phyloP scores from a whole-genome alignment of 2,329 filamentous ascomycete genomes.

The Acrocalymma vagum region DNA sequence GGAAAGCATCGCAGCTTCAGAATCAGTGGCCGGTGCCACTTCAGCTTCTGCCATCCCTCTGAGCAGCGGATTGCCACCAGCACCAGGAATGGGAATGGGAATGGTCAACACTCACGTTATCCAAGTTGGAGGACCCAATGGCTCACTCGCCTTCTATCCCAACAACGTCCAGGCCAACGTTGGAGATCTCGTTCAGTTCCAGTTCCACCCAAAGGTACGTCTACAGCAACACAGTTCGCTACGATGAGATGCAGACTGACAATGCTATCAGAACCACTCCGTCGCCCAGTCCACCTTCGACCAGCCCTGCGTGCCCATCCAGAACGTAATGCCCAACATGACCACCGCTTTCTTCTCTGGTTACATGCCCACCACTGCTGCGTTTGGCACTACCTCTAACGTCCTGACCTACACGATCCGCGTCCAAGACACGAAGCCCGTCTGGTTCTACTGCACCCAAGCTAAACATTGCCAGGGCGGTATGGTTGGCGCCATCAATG shows the following conservation, averaged over 20 bases:
- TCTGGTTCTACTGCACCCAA: conserved; percentile 84
- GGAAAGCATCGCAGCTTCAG: conserved; percentile 24
- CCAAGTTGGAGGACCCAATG: conserved; percentile 65
- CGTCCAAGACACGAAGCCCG: conserved; percentile 72
- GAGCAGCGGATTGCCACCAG: conserved; percentile 12
- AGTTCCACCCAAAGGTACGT: conserved; percentile 58
- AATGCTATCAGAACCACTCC: conserved; percentile 70
- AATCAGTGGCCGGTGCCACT: conserved; percentile 17
- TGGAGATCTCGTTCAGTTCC: conserved; percentile 65
- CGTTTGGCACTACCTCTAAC: conserved; percentile 30
- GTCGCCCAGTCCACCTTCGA: conserved; percentile 81
- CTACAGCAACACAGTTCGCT: background rate
- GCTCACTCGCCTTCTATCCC: conserved; percentile 69
- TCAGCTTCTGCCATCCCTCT: conserved; percentile 15
- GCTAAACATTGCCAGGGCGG: conserved; percentile 76
- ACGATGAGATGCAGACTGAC: conserved; percentile 15
- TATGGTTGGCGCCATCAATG: conserved; percentile 81
- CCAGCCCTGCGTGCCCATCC: conserved; percentile 71
- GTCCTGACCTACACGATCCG: conserved; percentile 76
- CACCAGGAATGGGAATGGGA: conserved; percentile 18
- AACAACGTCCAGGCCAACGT: conserved; percentile 69
- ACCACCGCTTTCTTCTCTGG: conserved; percentile 68
- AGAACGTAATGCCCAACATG: conserved; percentile 53
- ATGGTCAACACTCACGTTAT: conserved; percentile 64
- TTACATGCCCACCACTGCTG: conserved; percentile 66